Evolutionary conservation across 1,139 yeast genomes (phyloP), one percentile per base, ranked within the genome.

Genomic region (Hansenula sp.): DNA sequence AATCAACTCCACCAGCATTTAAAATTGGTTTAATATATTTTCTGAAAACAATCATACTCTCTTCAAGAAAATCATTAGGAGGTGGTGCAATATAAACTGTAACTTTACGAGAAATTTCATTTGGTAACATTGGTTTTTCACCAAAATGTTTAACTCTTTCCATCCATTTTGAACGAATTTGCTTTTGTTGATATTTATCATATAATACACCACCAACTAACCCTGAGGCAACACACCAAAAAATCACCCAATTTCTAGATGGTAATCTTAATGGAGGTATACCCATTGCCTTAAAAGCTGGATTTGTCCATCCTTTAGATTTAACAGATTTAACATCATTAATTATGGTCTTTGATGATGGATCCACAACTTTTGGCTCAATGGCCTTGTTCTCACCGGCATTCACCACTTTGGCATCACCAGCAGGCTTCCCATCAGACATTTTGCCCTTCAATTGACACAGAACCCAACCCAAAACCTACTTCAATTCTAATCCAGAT

Each of bases 21-120:
- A 94, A 68, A 6, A 90, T 73, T 1, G 98, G 98, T 65, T 92
- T 92, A 52, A 90, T 73, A 58, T 78, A 90, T 45, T 82, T 78
- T 50, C 88, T 75, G 71, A 92, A 89, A 43, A 84, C 75, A 44
- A 73, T 74, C 63, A 85, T 60, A 16, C 95, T 80, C 46, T 80
- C 82, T 36, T 84, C 95, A 38, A 94, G 66, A 55, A 80, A 88
- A 60, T 92, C 97, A 52, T 88, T 86, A 14, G 99, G 98, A 13
- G 97, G 97, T 14, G 98, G 98, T 0, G 96, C 95, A 44, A 90
- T 75, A 57, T 82, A 90, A 1, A 94, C 79, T 1, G 88, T 80
- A 41, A 94, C 68, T 53, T 82, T 86, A 40, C 98, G 72, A 2
- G 96, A 90, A 27, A 75, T 57, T 43, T 69, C 60, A 41, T 71